These are phyloP conservation scores for Daldinia bambusicola DNA, from an alignment of 495 filamentous ascomycete species.

Conservation along the genomic window DNA sequence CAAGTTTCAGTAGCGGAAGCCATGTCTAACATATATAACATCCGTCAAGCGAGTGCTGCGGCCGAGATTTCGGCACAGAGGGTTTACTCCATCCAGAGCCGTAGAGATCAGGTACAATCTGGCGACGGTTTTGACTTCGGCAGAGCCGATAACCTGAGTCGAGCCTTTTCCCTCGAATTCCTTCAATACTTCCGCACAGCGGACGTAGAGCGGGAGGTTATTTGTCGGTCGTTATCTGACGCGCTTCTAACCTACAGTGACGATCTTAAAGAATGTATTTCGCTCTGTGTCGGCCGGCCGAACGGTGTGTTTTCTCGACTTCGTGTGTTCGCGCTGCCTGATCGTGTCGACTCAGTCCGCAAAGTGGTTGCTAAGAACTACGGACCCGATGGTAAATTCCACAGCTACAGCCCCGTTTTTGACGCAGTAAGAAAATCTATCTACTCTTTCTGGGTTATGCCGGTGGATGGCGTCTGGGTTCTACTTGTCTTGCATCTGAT, in stretches of 20 bases:
- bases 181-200: background rate
- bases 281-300: background rate
- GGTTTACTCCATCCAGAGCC: background rate
- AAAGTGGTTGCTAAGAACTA: background rate
- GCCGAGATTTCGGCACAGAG: background rate
- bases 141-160: background rate
- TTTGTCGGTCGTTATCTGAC: background rate
- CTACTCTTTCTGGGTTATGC: conserved; percentile 1
- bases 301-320: background rate
- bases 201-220: background rate
- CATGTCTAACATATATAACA: background rate
- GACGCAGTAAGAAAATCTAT: background rate
- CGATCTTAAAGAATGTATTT: background rate
- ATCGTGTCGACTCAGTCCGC: background rate
- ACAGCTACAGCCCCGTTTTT: background rate
- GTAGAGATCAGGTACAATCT: background rate
- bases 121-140: background rate
- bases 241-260: background rate
- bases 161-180: background rate
- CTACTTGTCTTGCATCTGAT: background rate
- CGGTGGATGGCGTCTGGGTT: background rate
- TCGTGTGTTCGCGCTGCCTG: background rate
- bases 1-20: background rate
- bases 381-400: background rate
- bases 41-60: background rate